Base-by-base conservation (phyloP, 495 filamentous ascomycete genomes). In the Thozetella sp. region DNA sequence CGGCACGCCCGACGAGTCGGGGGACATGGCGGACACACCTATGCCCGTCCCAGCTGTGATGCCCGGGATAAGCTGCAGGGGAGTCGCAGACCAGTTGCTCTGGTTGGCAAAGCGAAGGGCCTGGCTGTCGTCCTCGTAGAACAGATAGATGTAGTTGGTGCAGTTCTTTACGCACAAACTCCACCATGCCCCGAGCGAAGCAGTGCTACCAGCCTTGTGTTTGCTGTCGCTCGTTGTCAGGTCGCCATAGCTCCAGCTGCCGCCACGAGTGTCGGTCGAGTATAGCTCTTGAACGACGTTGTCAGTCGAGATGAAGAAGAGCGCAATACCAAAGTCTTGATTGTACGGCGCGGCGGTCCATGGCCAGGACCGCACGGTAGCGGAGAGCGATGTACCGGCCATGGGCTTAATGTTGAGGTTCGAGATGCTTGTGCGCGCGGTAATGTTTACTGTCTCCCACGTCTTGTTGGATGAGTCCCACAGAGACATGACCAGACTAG, bases 101-200 rank as follows among this genome's bases (percentile, higher is more conserved):
- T 48, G 43, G 43, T 48, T 48, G 4, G 43, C 43, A 19, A 48
- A 48, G 43, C 43, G 43, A 10, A 48, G 43, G n/a, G 12, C n/a
- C 43, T 48, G 43, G n/a, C 43, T 48, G 43, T 48, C 43, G n/a
- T 48, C 43, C n/a, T 48, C 43, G 10, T 48, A 48, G 43, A 48
- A 20, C 9, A 48, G 43, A 19, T 48, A 48, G 43, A 48, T 48
- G n/a, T 48, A 48, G 10, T 20, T 20, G 11, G 43, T 48, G n/a
- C n/a, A 48, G 43, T 48, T 48, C 43, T 20, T 9, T 4, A n/a
- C 43, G 43, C 43, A 48, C n/a, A 48, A 48, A 19, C 9, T 48
- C 43, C 43, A 48, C 43, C 43, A 48, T 3, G 43, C 43, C 9
- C 43, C 43, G 11, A 48, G n/a, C 43, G 43, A 9, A 10, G 43